Percentiles rank a stretch among this genome's conserved stretches.
Conservation (phyloP, 345 rosid genomes). For the Salix viminalis region DNA sequence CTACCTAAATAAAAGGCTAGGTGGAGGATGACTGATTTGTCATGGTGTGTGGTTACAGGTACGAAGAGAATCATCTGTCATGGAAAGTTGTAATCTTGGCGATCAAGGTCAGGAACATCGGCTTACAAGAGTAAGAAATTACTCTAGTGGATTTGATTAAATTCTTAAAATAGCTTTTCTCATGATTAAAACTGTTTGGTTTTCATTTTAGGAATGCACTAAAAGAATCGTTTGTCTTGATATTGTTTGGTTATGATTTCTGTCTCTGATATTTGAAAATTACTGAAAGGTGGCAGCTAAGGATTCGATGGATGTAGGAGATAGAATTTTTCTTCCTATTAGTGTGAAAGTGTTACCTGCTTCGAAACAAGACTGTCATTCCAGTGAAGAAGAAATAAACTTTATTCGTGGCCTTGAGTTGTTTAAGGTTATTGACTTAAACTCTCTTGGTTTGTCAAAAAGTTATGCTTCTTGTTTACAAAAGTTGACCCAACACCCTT, state of each 20-base stretch:
- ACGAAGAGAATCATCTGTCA: slow-evolving; percentile 43
- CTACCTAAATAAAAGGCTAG: not conserved
- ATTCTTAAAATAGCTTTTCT: not conserved
- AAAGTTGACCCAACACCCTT: slow-evolving; percentile 14
- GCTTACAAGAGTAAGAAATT: slow-evolving; percentile 55
- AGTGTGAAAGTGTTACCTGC: slow-evolving; percentile 38
- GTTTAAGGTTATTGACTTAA: slow-evolving; percentile 56
- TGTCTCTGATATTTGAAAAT: slow-evolving; percentile 27
- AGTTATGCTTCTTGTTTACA: not conserved
- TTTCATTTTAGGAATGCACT: no score
- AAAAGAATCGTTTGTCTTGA: no score
- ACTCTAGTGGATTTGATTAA: not conserved
- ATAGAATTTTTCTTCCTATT: slow-evolving; percentile 68
- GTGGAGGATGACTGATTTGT: not conserved
- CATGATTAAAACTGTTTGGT: no score
- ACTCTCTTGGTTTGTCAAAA: not conserved
- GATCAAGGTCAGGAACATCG: slow-evolving; percentile 33
- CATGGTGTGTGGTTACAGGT: slow-evolving; percentile 42
- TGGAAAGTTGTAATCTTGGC: slow-evolving; percentile 22
- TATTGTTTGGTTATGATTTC: not conserved
- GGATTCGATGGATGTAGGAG: slow-evolving; percentile 67
- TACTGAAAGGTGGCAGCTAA: slow-evolving; percentile 69
- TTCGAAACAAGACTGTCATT: slow-evolving; percentile 38
- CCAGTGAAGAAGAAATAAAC: slow-evolving; percentile 56
- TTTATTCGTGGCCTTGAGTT: slow-evolving; percentile 61